These are phyloP conservation scores for Petunia hybrid DNA, from an alignment of 305 asterid species.

Conservation along the genomic window DNA sequence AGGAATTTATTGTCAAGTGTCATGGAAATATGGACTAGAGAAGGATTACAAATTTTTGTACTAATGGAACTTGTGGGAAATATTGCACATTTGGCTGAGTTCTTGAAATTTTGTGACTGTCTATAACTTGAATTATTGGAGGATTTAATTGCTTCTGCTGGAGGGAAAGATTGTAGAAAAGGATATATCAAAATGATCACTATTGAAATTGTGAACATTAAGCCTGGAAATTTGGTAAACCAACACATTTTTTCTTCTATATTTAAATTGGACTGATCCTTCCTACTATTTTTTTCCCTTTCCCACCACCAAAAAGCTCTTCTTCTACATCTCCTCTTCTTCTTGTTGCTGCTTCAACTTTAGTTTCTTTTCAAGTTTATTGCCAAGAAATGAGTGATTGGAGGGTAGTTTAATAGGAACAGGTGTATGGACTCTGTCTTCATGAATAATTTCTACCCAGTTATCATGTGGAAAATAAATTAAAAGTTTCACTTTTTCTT, in stretches of 20 bases:
- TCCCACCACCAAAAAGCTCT: background rate
- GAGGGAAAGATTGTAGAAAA: conserved; percentile 48
- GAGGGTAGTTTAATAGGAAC: conserved; percentile 5
- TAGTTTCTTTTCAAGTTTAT: background rate
- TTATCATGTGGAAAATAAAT: conserved; percentile 29
- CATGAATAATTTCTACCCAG: conserved; percentile 20
- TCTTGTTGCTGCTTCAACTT: conserved; percentile 1
- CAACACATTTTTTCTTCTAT: conserved; percentile 38
- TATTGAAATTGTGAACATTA: conserved; percentile 40
- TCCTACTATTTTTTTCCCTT: background rate
- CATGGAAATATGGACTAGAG: conserved; percentile 47
- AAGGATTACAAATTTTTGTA: conserved; percentile 42
- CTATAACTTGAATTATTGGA: conserved; percentile 34
- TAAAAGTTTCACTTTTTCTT: conserved; percentile 9
- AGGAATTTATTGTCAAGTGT: conserved; percentile 51
- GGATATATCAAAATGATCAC: conserved; percentile 46
- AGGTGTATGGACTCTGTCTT: background rate
- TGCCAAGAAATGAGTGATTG: background rate
- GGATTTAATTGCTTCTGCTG: conserved; percentile 50
- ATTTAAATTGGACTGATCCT: background rate
- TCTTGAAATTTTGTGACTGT: conserved; percentile 38
- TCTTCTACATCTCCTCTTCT: background rate
- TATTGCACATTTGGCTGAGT: conserved; percentile 40
- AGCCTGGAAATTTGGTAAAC: conserved; percentile 37
- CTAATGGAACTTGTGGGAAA: conserved; percentile 24